phyloP scores from a whole-genome alignment of 306 rosid species.

The Prunus kanzakura region DNA sequence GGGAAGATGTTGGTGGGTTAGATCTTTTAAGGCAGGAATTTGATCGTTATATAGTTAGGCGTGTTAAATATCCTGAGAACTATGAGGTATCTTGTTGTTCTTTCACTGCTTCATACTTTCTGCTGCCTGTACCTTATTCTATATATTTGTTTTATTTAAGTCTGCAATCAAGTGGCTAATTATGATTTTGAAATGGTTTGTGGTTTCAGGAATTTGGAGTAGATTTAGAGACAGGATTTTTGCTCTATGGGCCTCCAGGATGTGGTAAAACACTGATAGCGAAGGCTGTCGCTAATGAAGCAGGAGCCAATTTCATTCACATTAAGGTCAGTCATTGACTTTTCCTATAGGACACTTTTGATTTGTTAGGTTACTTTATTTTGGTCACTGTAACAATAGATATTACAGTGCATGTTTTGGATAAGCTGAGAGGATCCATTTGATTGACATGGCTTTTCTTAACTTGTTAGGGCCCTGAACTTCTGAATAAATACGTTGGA shows the following conservation, averaged over 20 bases:
- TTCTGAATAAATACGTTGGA: slow-evolving; percentile 83
- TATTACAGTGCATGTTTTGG: background rate
- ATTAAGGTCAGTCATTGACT: slow-evolving; percentile 40
- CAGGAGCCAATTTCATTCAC: slow-evolving; percentile 81
- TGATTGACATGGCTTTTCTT: slow-evolving; percentile 3
- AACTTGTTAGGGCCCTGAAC: slow-evolving; percentile 70
- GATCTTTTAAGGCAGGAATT: slow-evolving; percentile 57
- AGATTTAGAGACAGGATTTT: slow-evolving; percentile 64
- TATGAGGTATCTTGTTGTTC: slow-evolving; percentile 43
- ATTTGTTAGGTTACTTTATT: background rate
- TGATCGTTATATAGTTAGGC: slow-evolving; percentile 46
- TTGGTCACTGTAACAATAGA: background rate
- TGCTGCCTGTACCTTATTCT: no score
- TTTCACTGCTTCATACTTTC: background rate
- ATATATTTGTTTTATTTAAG: no score
- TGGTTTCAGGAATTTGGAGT: slow-evolving; percentile 53
- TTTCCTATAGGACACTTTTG: background rate
- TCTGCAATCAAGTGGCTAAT: no score
- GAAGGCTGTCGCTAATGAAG: slow-evolving; percentile 82
- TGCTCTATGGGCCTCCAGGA: slow-evolving; percentile 89
- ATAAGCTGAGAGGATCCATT: background rate
- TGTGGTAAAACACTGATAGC: slow-evolving; percentile 89
- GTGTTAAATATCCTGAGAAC: slow-evolving; percentile 55
- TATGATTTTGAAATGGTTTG: slow-evolving; percentile 15
- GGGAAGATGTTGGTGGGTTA: slow-evolving; percentile 91